Evolutionary conservation across 2,329 filamentous ascomycete genomes (phyloP).

Genomic region (Penicillium sp.): DNA sequence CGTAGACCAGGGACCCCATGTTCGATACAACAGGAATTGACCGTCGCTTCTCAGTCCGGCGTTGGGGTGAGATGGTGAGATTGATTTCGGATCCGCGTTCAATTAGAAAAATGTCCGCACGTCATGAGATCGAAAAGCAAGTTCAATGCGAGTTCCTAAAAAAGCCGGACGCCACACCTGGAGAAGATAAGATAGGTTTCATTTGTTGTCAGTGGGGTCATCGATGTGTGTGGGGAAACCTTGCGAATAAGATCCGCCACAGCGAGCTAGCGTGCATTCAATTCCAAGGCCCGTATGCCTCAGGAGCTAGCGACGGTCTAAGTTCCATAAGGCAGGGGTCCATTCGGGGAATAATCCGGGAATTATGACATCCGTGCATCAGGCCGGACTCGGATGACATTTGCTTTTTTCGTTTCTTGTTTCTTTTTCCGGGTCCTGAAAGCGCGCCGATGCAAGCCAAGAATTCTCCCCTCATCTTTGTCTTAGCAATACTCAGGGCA

Average conservation of each 20-base stretch:
- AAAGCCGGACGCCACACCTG: not conserved
- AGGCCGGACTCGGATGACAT: not conserved
- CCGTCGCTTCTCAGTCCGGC: not conserved
- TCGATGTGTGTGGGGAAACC: conserved; percentile 21
- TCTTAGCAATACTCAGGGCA: not conserved
- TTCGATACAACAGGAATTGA: not conserved
- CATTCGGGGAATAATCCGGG: not conserved
- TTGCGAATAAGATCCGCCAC: conserved; percentile 16
- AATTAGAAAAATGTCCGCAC: not conserved
- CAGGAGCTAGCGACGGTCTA: not conserved
- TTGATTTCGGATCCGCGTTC: not conserved
- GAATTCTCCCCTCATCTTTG: conserved; percentile 6
- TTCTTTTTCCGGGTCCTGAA: conserved; percentile 2
- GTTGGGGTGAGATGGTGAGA: not conserved
- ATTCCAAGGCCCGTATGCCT: not conserved
- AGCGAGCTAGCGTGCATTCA: not conserved
- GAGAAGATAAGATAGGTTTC: conserved; percentile 10
- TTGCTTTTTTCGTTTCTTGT: not conserved
- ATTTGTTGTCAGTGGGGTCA: conserved; percentile 9
- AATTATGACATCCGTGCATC: conserved; percentile 4
- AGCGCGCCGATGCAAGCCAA: conserved; percentile 7
- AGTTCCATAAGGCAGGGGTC: not conserved
- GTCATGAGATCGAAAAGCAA: conserved; percentile 1
- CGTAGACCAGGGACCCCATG: conserved; percentile 1
- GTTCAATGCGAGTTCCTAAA: not conserved